phyloP scores from a whole-genome alignment of 2,329 filamentous ascomycete genomes.

The Fusarium falciforme region DNA sequence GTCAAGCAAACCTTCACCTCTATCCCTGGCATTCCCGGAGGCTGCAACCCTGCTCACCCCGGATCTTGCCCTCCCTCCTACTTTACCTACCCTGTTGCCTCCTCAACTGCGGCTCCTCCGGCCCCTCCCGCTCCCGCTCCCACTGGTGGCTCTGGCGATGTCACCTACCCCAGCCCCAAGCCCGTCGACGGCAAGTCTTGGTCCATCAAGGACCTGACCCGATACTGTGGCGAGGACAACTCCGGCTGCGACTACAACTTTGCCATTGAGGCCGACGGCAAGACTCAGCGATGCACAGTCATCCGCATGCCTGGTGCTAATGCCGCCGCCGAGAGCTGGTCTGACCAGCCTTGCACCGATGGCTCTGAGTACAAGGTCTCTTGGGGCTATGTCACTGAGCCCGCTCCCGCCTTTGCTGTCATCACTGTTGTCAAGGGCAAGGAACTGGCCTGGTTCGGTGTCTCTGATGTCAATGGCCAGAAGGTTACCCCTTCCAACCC shows the following conservation, averaged over 20 bases:
- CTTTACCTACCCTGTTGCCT: slow-evolving; percentile 4
- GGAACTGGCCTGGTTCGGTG: slow-evolving; percentile 36
- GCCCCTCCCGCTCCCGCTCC: not conserved
- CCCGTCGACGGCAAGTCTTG: slow-evolving; percentile 20
- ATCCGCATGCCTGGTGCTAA: slow-evolving; percentile 22
- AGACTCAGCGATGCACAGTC: slow-evolving; percentile 32
- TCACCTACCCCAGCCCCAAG: slow-evolving; percentile 13
- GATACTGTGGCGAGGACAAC: slow-evolving; percentile 28
- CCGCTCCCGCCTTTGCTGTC: slow-evolving; percentile 31
- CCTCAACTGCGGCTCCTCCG: not conserved
- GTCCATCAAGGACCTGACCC: slow-evolving; percentile 25
- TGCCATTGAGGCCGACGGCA: slow-evolving; percentile 17
- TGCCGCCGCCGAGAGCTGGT: slow-evolving; percentile 32
- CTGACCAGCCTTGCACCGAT: slow-evolving; percentile 22
- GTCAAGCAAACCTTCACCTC: slow-evolving; percentile 5
- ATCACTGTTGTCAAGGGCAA: slow-evolving; percentile 26
- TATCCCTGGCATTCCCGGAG: slow-evolving; percentile 17
- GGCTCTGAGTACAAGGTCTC: slow-evolving; percentile 26
- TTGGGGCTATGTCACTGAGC: slow-evolving; percentile 33
- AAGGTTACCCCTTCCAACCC: slow-evolving; percentile 23
- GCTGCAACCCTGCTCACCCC: slow-evolving; percentile 27
- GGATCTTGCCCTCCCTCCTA: slow-evolving; percentile 24
- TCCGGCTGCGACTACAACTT: slow-evolving; percentile 36
- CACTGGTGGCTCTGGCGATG: not conserved
- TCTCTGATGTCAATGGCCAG: slow-evolving; percentile 28